phyloP scores from a whole-genome alignment of 495 filamentous ascomycete genomes.

The Penicillium atrosanguineum region DNA sequence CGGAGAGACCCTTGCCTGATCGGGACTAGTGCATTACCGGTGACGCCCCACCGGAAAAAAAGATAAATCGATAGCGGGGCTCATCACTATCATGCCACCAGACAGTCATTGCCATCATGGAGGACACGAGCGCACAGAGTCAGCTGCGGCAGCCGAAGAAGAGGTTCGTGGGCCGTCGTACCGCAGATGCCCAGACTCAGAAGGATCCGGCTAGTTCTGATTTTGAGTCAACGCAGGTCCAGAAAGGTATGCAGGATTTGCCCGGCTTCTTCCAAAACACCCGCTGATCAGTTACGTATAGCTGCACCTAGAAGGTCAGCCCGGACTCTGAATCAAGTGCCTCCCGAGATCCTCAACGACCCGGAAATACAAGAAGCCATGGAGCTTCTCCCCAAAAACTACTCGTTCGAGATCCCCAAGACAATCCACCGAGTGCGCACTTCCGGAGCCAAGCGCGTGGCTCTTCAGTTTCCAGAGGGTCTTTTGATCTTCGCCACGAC shows the following conservation, averaged over 20 bases:
- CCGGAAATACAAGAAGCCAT: slow-evolving; percentile 87
- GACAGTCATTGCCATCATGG: slow-evolving; percentile 11
- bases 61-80: slow-evolving; percentile 12
- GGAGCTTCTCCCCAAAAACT: slow-evolving; percentile 82
- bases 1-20: slow-evolving; percentile 25
- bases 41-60: slow-evolving; percentile 16
- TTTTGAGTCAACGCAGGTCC: slow-evolving; percentile 57
- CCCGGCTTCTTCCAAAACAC: not conserved
- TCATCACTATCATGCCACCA: not conserved
- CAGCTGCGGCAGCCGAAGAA: slow-evolving; percentile 61
- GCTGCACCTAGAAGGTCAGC: slow-evolving; percentile 64
- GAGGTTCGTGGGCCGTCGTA: slow-evolving; percentile 73
- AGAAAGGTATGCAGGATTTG: slow-evolving; percentile 33
- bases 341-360: slow-evolving; percentile 80
- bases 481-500: slow-evolving; percentile 95
- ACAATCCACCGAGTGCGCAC: slow-evolving; percentile 92
- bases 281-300: not conserved
- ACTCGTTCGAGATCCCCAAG: slow-evolving; percentile 97
- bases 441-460: slow-evolving; percentile 71
- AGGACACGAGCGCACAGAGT: slow-evolving; percentile 6
- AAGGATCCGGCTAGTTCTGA: slow-evolving; percentile 47
- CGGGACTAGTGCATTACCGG: slow-evolving; percentile 13
- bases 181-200: slow-evolving; percentile 53
- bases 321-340: slow-evolving; percentile 83
- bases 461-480: slow-evolving; percentile 94